A percentile compares a stretch with the other conserved stretches of the same genome.
phyloP scores from a whole-genome alignment of 345 rosid genomes.

The Mallotus nudiflorus region DNA sequence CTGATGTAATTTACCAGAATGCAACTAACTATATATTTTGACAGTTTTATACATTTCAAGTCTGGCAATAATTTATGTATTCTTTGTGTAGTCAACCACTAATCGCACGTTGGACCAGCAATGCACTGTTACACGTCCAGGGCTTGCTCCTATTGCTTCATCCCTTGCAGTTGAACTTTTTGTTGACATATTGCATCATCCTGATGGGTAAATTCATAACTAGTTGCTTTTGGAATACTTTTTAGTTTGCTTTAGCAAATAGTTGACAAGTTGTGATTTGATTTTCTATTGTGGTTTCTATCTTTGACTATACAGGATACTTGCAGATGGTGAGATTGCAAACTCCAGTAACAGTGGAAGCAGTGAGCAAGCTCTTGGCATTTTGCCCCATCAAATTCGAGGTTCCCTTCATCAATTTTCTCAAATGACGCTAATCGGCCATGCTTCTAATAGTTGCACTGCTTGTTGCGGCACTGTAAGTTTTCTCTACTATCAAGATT shows the following conservation, averaged over 20 bases:
- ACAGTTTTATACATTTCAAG: conserved; percentile 6
- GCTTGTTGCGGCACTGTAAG: conserved; percentile 88
- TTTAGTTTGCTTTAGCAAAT: not conserved
- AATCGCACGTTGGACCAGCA: conserved; percentile 96
- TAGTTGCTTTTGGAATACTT: not conserved
- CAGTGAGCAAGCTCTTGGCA: conserved; percentile 74
- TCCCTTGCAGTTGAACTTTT: conserved; percentile 88
- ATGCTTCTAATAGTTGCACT: conserved; percentile 80
- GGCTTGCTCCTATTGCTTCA: conserved; percentile 92
- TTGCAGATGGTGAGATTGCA: conserved; percentile 61
- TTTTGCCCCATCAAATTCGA: conserved; percentile 91
- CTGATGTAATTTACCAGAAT: conserved; percentile 61
- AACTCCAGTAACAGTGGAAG: conserved; percentile 42
- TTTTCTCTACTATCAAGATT: not conserved
- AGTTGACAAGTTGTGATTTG: conserved; percentile 12
- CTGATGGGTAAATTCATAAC: conserved; percentile 69
- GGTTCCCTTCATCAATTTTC: conserved; percentile 83
- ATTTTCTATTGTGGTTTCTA: conserved; percentile 8
- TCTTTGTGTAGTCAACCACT: conserved; percentile 72
- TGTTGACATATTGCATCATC: conserved; percentile 82
- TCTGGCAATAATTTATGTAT: conserved; percentile 9
- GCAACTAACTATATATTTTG: conserved; percentile 5
- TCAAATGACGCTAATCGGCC: conserved; percentile 77
- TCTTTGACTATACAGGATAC: conserved; percentile 45
- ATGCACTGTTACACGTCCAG: conserved; percentile 98